Base-by-base conservation (phyloP, 495 filamentous ascomycete genomes). In the Eremomyces bilateralis region DNA sequence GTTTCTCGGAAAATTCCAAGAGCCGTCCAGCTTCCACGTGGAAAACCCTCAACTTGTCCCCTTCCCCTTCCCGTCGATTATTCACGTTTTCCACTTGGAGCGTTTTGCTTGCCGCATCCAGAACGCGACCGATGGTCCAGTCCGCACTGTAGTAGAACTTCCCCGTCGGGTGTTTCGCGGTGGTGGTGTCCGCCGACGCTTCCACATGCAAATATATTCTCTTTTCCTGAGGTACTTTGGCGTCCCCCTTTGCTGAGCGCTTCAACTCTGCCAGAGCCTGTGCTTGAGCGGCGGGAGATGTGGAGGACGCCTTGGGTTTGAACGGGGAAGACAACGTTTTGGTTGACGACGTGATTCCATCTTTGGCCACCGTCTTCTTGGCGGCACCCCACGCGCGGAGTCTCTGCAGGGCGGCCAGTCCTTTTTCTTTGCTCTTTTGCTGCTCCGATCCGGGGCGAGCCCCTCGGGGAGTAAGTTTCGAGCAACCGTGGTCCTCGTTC, bases 1-100 rank as follows among this genome's bases (percentile, higher is more conserved):
- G 53, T 54, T 82, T 76, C 54, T 93, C 83, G 16, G 67, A 69
- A 53, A 94, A 97, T 31, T 76, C 77, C 42, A 97, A 48, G 38
- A 95, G 58, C 37, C 80, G 57, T 1, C 90, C 90, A 0, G 72
- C 75, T 49, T 95, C 88, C 0, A 94, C 77, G 53, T 95, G 85
- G 38, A 88, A 97, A 1, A 97, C 67, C 24, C 85, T 52, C 42
- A 97, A 46, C 47, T 69, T 69, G 20, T 78, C 74, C 53, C 76
- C 71, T 58, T 91, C 81, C 12, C 75, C 64, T 19, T 63, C 69
- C 15, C 62, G 73, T 37, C 80, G 64, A 50, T 93, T 94, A 47
- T 94, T 94, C 40, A 90, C 43, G 52, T 94, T 94, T 54, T 79
- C 63, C 24, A 93, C 71, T 49, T 77, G 72, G 38, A 94, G 50